Evolutionary conservation across 352 stramenopile genomes (phyloP), one percentile per base, ranked within the genome.

Genomic region (Saprolegnia parasitica): DNA sequence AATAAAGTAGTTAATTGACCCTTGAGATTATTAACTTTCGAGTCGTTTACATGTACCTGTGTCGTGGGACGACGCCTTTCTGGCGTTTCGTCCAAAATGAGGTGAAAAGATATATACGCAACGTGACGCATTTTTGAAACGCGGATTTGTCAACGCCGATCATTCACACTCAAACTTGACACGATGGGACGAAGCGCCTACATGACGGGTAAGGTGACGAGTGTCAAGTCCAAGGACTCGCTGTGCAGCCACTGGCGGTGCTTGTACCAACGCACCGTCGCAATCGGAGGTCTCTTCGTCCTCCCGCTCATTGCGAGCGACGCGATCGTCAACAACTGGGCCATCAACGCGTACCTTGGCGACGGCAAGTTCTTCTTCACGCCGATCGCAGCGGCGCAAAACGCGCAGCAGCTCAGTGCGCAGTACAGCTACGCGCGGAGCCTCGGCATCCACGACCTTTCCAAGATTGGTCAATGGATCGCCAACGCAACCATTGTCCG

Each of bases 391-490:
- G 20, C 2, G 20, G 13, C 32, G 0, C 16, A 35, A 45, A 49
- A 52, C n/a, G 26, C 47, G 11, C 11, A 35, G 11, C n/a, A 61
- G 9, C 9, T 70, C 35, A n/a, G 15, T 9, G 16, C 49, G 21
- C 16, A n/a, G 21, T 70, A 70, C 46, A 54, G 8, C 9, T 61
- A 54, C 50, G 46, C 63, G 4, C 6, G 61, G n/a, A 39, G 21
- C 4, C n/a, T 46, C 20, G 37, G 37, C 32, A 61, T 61, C 13
- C n/a, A 46, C 13, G 16, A 70, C 15, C 29, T 70, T 13, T 70
- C 63, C 20, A 70, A 70, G 23, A 60, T 70, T 61, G 63, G 63
- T 5, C 49, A 70, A 20, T 70, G 63, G 63, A 70, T 70, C 21
- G 55, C 46, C 35, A 40, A 70, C 63, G 62, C 29, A 10, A 39